A percentile compares a stretch with the other conserved stretches of the same genome.
These are phyloP conservation scores for Blastobotrys parvus DNA, from an alignment of 805 yeast species.

Conservation along the genomic window DNA sequence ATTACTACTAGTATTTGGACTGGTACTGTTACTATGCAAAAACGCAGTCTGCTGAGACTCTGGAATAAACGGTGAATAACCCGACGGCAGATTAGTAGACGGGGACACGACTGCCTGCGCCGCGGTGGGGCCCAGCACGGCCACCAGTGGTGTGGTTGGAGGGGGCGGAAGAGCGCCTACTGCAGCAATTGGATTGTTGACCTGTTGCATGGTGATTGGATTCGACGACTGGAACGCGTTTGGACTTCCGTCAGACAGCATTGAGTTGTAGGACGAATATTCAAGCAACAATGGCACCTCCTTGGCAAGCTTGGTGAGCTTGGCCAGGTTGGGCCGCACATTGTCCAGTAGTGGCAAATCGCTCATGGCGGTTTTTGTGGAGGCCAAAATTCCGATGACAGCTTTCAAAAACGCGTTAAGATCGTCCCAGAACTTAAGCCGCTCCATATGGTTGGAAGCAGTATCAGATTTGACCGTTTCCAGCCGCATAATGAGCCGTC, in stretches of 20 bases:
- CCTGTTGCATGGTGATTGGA: slow-evolving; percentile 5
- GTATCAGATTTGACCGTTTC: slow-evolving; percentile 39
- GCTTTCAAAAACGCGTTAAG: slow-evolving; percentile 75
- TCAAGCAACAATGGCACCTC: slow-evolving; percentile 86
- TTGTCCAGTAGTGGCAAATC: slow-evolving; percentile 77
- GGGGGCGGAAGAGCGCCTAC: slow-evolving; percentile 13
- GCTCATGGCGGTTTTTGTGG: slow-evolving; percentile 72
- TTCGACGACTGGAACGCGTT: slow-evolving; percentile 2
- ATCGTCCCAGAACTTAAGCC: slow-evolving; percentile 73
- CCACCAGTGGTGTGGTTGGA: slow-evolving; percentile 33
- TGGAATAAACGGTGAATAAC: slow-evolving; percentile 13
- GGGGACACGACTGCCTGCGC: slow-evolving; percentile 29
- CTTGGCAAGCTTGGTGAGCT: slow-evolving; percentile 78
- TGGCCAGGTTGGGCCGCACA: slow-evolving; percentile 69
- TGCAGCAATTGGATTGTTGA: slow-evolving; percentile 1
- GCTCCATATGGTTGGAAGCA: slow-evolving; percentile 35
- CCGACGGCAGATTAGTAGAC: slow-evolving; percentile 5
- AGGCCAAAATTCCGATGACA: slow-evolving; percentile 72
- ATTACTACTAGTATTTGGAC: slow-evolving; percentile 3
- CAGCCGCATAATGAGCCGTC: slow-evolving; percentile 50
- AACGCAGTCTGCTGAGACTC: background rate
- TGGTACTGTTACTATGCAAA: background rate
- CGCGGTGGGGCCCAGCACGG: slow-evolving; percentile 31
- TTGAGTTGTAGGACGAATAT: slow-evolving; percentile 40
- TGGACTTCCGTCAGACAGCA: slow-evolving; percentile 4